phyloP scores from a whole-genome alignment of 768 basidiomycete genomes.

The Mycena belliarum region DNA sequence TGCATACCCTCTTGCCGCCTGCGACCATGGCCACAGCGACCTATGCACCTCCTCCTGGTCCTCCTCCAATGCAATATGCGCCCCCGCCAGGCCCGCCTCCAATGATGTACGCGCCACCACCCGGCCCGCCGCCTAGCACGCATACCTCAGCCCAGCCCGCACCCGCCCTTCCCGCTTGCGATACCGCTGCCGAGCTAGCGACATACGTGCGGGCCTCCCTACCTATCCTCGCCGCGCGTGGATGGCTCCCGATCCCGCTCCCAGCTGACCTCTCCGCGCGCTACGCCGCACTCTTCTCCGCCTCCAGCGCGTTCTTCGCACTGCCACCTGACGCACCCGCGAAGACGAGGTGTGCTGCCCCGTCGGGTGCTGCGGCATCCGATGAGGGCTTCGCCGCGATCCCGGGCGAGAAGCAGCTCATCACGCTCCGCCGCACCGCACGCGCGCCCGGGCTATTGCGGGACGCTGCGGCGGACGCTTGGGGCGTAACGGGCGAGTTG shows the following conservation, averaged over 20 bases:
- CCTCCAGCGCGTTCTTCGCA: conserved; percentile 14
- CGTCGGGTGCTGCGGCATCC: conserved; percentile 10
- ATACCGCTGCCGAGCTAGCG: conserved; percentile 9
- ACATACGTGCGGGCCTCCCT: conserved; percentile 5
- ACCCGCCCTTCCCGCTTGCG: conserved; percentile 6
- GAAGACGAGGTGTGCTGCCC: conserved; percentile 11
- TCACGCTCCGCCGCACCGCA: conserved; percentile 15
- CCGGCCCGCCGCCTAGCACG: not conserved
- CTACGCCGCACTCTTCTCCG: conserved; percentile 8
- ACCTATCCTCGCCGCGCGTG: conserved; percentile 3
- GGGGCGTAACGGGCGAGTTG: conserved; percentile 14
- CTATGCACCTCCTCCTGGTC: conserved; percentile 1
- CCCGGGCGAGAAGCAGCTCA: conserved; percentile 19
- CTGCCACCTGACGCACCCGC: conserved; percentile 4
- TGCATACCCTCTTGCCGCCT: not conserved
- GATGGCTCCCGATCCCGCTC: conserved; percentile 18
- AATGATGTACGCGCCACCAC: conserved; percentile 5
- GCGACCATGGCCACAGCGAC: conserved; percentile 2
- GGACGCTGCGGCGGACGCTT: not conserved
- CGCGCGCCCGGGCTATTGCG: not conserved
- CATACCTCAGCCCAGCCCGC: conserved; percentile 1
- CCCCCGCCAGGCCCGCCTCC: conserved; percentile 5
- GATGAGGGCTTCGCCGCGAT: conserved; percentile 22
- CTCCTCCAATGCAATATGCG: not conserved
- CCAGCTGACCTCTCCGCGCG: conserved; percentile 15